These are phyloP conservation scores for Clathrospora elynae DNA, from an alignment of 2,329 filamentous ascomycete species.

Conservation along the genomic window DNA sequence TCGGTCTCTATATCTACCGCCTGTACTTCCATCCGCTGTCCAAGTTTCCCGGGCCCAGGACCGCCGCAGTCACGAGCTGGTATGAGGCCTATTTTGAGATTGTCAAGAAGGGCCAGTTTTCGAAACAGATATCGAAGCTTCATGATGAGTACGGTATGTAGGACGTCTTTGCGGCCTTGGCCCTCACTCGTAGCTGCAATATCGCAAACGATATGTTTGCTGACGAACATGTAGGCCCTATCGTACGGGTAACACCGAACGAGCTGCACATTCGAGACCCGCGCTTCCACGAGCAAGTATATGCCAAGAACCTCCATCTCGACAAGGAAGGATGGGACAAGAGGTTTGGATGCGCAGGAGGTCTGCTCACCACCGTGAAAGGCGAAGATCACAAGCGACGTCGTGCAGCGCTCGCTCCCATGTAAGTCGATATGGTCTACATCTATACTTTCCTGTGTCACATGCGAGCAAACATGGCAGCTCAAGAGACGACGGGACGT, in stretches of 20 bases:
- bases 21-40: conserved; percentile 53
- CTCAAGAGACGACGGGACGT: background rate
- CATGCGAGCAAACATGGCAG: background rate
- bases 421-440: conserved; percentile 33
- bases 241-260: conserved; percentile 51
- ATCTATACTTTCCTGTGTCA: background rate
- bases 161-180: background rate
- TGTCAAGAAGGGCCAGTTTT: conserved; percentile 39
- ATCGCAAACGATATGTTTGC: background rate
- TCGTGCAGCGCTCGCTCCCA: conserved; percentile 39
- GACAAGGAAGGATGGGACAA: conserved; percentile 46
- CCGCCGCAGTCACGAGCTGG: conserved; percentile 40
- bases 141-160: conserved; percentile 42
- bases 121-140: conserved; percentile 35
- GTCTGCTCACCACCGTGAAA: conserved; percentile 37
- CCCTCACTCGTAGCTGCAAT: no score
- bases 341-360: conserved; percentile 36
- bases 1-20: conserved; percentile 43
- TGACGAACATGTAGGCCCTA: conserved; percentile 41
- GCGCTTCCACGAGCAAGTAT: conserved; percentile 47
- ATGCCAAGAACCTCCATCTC: conserved; percentile 37
- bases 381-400: conserved; percentile 39
- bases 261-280: conserved; percentile 53
- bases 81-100: conserved; percentile 48
- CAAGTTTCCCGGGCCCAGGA: conserved; percentile 52